phyloP scores from a whole-genome alignment of 306 rosid species.

The Glycyrrhiza uralensis region DNA sequence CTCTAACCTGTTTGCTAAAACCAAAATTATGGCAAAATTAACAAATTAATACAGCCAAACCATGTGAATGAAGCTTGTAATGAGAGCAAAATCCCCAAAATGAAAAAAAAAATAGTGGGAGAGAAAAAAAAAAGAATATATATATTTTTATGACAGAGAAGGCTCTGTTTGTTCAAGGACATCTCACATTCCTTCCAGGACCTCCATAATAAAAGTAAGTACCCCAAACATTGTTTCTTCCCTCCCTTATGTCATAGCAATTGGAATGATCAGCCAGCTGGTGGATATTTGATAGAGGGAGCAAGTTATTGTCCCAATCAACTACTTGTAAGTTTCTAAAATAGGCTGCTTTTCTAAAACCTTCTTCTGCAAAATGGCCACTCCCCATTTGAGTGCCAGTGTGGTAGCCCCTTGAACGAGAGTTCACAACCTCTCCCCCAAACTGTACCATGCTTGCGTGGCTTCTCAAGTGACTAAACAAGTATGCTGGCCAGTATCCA shows the following conservation, averaged over 20 bases:
- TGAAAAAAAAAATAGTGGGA: background rate
- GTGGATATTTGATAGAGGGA: conserved; percentile 75
- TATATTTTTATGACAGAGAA: conserved; percentile 7
- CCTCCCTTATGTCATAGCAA: conserved; percentile 87
- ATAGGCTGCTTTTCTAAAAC: conserved; percentile 88
- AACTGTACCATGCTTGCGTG: conserved; percentile 96
- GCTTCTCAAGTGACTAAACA: conserved; percentile 87
- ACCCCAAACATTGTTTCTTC: conserved; percentile 84
- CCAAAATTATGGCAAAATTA: conserved; percentile 25
- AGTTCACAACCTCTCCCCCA: conserved; percentile 93
- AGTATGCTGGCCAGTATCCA: conserved; percentile 91
- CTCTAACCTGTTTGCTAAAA: conserved; percentile 31
- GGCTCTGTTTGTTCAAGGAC: conserved; percentile 67
- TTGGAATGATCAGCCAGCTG: conserved; percentile 76
- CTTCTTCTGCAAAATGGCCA: conserved; percentile 95
- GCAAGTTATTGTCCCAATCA: conserved; percentile 95
- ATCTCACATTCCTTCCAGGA: conserved; percentile 91
- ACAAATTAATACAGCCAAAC: conserved; percentile 43
- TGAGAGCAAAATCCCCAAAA: conserved; percentile 17
- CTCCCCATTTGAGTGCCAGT: conserved; percentile 98
- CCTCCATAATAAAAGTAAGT: conserved; percentile 98
- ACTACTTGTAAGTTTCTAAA: conserved; percentile 88
- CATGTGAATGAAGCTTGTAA: conserved; percentile 34
- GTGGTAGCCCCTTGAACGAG: conserved; percentile 81
- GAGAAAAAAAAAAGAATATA: background rate